phyloP scores from a whole-genome alignment of 2,329 filamentous ascomycete species.

The Sarocladium oryzae region DNA sequence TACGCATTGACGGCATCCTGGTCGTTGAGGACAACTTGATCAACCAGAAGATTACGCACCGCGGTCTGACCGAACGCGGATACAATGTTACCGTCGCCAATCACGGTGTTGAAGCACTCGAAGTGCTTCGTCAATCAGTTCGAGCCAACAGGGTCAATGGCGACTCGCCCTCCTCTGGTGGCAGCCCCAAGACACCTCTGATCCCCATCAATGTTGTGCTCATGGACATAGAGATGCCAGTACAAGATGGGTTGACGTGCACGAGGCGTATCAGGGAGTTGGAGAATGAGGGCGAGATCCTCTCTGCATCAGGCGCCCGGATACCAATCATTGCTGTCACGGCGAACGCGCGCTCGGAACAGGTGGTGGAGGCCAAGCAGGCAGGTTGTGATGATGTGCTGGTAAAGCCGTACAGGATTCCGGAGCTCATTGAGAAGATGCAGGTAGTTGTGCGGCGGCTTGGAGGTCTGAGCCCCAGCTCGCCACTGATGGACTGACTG shows the following conservation, averaged over 20 bases:
- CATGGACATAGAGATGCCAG: slow-evolving; percentile 74
- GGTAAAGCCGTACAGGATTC: slow-evolving; percentile 64
- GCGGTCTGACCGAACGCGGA: slow-evolving; percentile 43
- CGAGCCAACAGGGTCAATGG: slow-evolving; percentile 7
- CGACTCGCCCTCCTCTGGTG: slow-evolving; percentile 4
- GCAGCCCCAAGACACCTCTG: slow-evolving; percentile 11
- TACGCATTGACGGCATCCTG: slow-evolving; percentile 36
- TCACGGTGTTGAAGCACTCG: slow-evolving; percentile 49
- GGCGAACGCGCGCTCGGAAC: slow-evolving; percentile 60
- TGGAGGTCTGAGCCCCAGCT: slow-evolving; percentile 13
- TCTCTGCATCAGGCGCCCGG: slow-evolving; percentile 35
- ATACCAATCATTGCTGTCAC: slow-evolving; percentile 62
- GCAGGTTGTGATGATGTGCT: slow-evolving; percentile 58
- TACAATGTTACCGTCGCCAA: slow-evolving; percentile 48
- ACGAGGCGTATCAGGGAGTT: slow-evolving; percentile 57
- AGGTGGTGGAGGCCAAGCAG: slow-evolving; percentile 44
- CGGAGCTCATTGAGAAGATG: slow-evolving; percentile 55
- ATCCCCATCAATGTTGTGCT: slow-evolving; percentile 54
- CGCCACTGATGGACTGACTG: slow-evolving; percentile 10
- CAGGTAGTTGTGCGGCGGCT: slow-evolving; percentile 36
- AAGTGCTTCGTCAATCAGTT: slow-evolving; percentile 33
- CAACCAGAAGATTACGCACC: slow-evolving; percentile 50
- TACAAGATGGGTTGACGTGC: slow-evolving; percentile 65
- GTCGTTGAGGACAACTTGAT: slow-evolving; percentile 57
- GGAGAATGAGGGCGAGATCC: slow-evolving; percentile 46